Evolutionary conservation across 306 rosid species (phyloP).

Genomic region (Bauhinia variegata): DNA sequence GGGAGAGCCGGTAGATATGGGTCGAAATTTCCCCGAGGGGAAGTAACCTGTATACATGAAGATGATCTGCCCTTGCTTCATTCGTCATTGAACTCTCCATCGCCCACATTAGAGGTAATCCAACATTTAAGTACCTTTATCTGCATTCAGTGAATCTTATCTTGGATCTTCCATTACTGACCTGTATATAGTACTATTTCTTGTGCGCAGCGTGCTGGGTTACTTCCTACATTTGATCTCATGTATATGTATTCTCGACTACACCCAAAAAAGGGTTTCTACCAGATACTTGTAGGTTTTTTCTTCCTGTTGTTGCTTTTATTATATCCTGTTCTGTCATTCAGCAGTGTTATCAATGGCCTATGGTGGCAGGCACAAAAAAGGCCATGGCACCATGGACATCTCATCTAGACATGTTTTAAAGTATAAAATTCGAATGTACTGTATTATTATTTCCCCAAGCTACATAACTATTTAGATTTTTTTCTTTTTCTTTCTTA

Average conservation of each 20-base stretch:
- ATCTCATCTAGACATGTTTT: slow-evolving; percentile 2
- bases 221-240: slow-evolving; percentile 84
- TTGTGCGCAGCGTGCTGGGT: slow-evolving; percentile 75
- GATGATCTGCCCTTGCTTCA: slow-evolving; percentile 80
- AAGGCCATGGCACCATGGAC: too few relatives aligned
- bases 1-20: slow-evolving; percentile 99
- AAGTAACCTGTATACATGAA: slow-evolving; percentile 78
- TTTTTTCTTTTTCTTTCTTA: slow-evolving; percentile 28
- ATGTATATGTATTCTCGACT: slow-evolving; percentile 73
- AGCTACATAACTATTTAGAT: neutral
- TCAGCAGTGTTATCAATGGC: neutral
- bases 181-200: slow-evolving; percentile 40
- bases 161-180: slow-evolving; percentile 20
- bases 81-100: slow-evolving; percentile 69
- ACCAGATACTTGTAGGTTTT: slow-evolving; percentile 65
- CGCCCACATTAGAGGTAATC: slow-evolving; percentile 80
- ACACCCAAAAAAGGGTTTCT: slow-evolving; percentile 60
- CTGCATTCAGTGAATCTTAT: slow-evolving; percentile 19
- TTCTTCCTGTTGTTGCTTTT: slow-evolving; percentile 23
- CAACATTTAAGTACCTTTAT: slow-evolving; percentile 11
- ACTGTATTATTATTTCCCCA: slow-evolving; percentile 23
- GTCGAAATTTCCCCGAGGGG: slow-evolving; percentile 79
- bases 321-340: slow-evolving; percentile 12
- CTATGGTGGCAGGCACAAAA: too few relatives aligned
- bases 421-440: slow-evolving; percentile 14